phyloP scores from a whole-genome alignment of 1,139 yeast species.

The Neolecta irregularis region DNA sequence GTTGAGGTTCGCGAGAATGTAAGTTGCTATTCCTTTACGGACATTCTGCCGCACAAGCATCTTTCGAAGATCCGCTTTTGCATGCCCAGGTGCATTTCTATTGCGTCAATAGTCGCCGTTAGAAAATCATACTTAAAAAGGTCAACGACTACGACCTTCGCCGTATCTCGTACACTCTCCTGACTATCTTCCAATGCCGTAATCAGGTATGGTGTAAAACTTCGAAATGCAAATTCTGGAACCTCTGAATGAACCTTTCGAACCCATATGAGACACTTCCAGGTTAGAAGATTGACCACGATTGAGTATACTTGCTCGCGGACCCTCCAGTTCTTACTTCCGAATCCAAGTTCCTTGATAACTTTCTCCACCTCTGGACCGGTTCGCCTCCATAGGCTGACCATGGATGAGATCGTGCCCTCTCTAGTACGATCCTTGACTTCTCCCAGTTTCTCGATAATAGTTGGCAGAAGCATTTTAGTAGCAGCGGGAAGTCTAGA shows the following conservation, averaged over 20 bases:
- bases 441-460: conserved; percentile 41
- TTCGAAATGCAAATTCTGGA: conserved; percentile 29
- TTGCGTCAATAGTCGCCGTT: not conserved
- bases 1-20: conserved; percentile 11
- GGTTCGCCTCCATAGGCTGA: conserved; percentile 52
- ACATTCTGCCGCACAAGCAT: conserved; percentile 34
- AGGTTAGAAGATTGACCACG: conserved; percentile 21
- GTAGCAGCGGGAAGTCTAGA: conserved; percentile 37
- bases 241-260: conserved; percentile 20
- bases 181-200: conserved; percentile 26
- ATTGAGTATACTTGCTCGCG: conserved; percentile 30
- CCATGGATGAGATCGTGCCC: conserved; percentile 43
- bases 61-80: conserved; percentile 35
- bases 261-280: conserved; percentile 21
- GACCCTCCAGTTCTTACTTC: conserved; percentile 28
- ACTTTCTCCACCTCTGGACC: conserved; percentile 39
- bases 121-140: conserved; percentile 25
- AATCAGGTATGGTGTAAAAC: conserved; percentile 31
- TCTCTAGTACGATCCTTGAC: conserved; percentile 30
- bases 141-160: conserved; percentile 26
- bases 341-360: conserved; percentile 38
- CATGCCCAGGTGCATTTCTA: conserved; percentile 25
- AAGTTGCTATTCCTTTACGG: conserved; percentile 17
- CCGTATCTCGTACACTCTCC: conserved; percentile 24
- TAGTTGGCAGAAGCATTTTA: conserved; percentile 39